Evolutionary conservation across 306 rosid species (phyloP).

Genomic region (Dalbergia cultrata): DNA sequence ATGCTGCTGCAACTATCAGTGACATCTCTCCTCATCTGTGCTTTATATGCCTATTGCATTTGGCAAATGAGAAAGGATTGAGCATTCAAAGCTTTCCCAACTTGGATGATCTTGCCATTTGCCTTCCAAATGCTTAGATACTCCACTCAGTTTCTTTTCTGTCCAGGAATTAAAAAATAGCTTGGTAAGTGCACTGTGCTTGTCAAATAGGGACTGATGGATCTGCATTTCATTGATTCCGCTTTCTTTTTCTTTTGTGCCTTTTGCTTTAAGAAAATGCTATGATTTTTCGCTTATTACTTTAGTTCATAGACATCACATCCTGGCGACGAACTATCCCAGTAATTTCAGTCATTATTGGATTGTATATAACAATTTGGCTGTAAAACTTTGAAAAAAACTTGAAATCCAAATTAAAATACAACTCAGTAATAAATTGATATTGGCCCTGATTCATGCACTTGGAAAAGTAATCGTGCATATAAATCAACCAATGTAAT

Average conservation of each 20-base stretch:
- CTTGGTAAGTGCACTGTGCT: slow-evolving; percentile 34
- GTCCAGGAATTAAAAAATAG: slow-evolving; percentile 34
- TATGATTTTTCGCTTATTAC: not conserved
- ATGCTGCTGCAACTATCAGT: slow-evolving; percentile 68
- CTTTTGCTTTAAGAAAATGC: not conserved
- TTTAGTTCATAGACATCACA: not conserved
- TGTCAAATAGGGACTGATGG: slow-evolving; percentile 29
- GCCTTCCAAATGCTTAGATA: slow-evolving; percentile 55
- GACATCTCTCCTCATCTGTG: slow-evolving; percentile 95
- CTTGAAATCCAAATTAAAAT: slow-evolving; percentile 7
- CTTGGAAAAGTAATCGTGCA: not conserved
- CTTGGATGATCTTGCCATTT: slow-evolving; percentile 77
- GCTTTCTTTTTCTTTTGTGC: not conserved
- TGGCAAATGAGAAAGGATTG: slow-evolving; percentile 93
- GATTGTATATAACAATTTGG: slow-evolving; percentile 8
- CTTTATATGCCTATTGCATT: slow-evolving; percentile 92
- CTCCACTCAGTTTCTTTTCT: slow-evolving; percentile 33
- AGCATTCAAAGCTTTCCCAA: slow-evolving; percentile 65
- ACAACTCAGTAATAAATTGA: slow-evolving; percentile 5
- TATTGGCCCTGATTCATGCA: slow-evolving; percentile 25
- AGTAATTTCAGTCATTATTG: not conserved
- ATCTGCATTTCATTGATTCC: slow-evolving; percentile 17
- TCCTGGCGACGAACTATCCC: slow-evolving; percentile 10
- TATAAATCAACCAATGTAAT: too few relatives aligned
- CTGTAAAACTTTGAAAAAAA: not conserved